Percentiles rank a stretch among this genome's conserved stretches.
These are phyloP conservation scores for Phaeosphaeriaceae sp. DNA, from an alignment of 2,329 filamentous ascomycete species.

Conservation along the genomic window DNA sequence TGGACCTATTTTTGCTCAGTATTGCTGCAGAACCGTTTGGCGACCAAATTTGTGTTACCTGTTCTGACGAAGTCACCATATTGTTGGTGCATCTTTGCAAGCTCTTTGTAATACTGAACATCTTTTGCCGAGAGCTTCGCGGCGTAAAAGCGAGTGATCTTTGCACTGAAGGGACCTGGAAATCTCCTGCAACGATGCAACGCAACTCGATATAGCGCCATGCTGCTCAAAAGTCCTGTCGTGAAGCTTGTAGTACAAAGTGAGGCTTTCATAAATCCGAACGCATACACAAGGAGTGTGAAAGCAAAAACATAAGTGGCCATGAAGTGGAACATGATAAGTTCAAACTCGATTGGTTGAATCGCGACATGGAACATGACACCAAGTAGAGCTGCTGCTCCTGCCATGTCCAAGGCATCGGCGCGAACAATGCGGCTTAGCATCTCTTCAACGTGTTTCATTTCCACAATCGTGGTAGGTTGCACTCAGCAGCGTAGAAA, in stretches of 20 bases:
- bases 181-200: constrained; percentile 35
- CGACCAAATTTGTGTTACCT: constrained; percentile 29
- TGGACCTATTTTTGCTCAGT: constrained; percentile 15
- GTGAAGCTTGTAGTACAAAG: constrained; percentile 17
- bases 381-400: constrained; percentile 17
- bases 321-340: constrained; percentile 34
- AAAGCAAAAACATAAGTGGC: constrained; percentile 14
- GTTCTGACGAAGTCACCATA: constrained; percentile 47
- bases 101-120: constrained; percentile 36
- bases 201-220: constrained; percentile 30
- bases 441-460: not conserved
- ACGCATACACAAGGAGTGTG: constrained; percentile 14
- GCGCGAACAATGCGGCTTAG: constrained; percentile 6
- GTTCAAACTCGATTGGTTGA: constrained; percentile 28
- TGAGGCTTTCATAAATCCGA: constrained; percentile 12
- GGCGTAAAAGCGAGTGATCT: constrained; percentile 37
- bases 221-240: constrained; percentile 22
- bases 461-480: not conserved
- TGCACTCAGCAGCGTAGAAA: not conserved
- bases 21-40: not conserved
- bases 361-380: constrained; percentile 27
- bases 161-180: constrained; percentile 30
- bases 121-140: constrained; percentile 32
- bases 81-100: constrained; percentile 34
- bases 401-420: constrained; percentile 2